Base-by-base conservation (phyloP, 495 filamentous ascomycete genomes). In the Cryomyces minteri region DNA sequence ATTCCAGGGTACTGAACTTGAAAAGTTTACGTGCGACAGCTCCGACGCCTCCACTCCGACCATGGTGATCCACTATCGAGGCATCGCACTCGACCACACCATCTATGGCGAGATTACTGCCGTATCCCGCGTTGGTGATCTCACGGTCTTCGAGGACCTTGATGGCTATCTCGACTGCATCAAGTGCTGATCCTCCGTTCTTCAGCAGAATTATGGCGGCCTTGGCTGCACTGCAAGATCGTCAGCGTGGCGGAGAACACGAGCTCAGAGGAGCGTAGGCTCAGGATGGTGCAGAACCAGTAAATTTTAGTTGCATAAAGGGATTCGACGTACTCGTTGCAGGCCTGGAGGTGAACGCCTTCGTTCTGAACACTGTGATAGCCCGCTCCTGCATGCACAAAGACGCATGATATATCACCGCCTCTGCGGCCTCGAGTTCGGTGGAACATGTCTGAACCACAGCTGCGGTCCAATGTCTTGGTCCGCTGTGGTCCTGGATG, bases 321-420 rank as follows among this genome's bases (percentile, higher is more conserved):
- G 34, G 34, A 10, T 18, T 9, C 14, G 14, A 72, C 83, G 67
- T 69, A 96, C 90, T 84, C 76, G 49, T 78, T 76, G 59, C 90
- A 96, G 18, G 85, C 83, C 52, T 79, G 65, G 9, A 96, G 71
- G 57, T 98, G 90, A 34, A 79, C 66, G 11, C 66, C 63, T 57
- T 96, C 86, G 62, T 96, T 95, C 43, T 79, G 71, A 11, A 66
- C 54, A 53, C 84, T 93, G 59, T 98, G 90, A 54, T 80, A 95
- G n/a, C 90, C 90, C 12, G 90, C 90, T 9, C 90, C 90, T 18
- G 88, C 90, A 66, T 98, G 90, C 46, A 96, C 76, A 56, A 94
- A 95, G 32, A 96, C 82, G n/a, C 81, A 82, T 48, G 67, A 72
- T 7, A 72, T 48, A 43, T 74, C 67, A n/a, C 67, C 60, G 39